A percentile compares a stretch with the other conserved stretches of the same genome.
phyloP scores from a whole-genome alignment of 1,284 basidiomycete species.

The Boletus semigastroideus region DNA sequence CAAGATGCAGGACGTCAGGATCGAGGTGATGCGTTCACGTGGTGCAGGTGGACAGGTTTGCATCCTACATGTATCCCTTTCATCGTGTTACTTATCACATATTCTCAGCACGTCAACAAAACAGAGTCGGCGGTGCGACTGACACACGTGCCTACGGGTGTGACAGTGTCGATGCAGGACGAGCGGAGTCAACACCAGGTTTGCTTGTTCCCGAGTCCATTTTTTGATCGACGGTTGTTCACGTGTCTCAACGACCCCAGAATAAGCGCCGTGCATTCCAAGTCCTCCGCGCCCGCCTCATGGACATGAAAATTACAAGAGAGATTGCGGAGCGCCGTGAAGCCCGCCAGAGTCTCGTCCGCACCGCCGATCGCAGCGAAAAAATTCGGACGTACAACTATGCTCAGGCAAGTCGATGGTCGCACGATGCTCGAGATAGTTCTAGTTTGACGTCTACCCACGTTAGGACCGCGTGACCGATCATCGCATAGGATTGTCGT shows the following conservation, averaged over 20 bases:
- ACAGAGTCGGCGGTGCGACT: constrained; percentile 98
- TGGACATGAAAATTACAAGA: constrained; percentile 70
- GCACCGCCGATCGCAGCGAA: constrained; percentile 81
- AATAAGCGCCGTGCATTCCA: constrained; percentile 89
- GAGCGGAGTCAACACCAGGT: constrained; percentile 95
- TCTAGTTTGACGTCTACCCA: neutral
- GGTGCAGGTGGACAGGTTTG: constrained; percentile 95
- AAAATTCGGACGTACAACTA: constrained; percentile 95
- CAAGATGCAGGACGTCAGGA: constrained; percentile 82
- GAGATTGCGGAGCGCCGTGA: constrained; percentile 74
- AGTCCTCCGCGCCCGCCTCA: constrained; percentile 78
- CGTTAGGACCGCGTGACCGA: too few relatives aligned
- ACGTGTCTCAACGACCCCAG: constrained; percentile 40
- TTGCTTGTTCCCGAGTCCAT: neutral
- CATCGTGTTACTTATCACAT: constrained; percentile 4
- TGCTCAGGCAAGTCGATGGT: constrained; percentile 56
- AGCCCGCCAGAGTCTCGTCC: constrained; percentile 70
- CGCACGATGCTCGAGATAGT: neutral
- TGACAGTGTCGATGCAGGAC: constrained; percentile 98
- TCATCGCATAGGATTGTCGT: neutral
- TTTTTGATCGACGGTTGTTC: neutral
- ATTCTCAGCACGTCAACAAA: constrained; percentile 89
- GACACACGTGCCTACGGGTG: constrained; percentile 91
- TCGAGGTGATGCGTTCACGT: constrained; percentile 93
- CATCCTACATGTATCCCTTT: neutral